phyloP scores from a whole-genome alignment of 495 filamentous ascomycete genomes.

The Amphirosellinia nigrospora region DNA sequence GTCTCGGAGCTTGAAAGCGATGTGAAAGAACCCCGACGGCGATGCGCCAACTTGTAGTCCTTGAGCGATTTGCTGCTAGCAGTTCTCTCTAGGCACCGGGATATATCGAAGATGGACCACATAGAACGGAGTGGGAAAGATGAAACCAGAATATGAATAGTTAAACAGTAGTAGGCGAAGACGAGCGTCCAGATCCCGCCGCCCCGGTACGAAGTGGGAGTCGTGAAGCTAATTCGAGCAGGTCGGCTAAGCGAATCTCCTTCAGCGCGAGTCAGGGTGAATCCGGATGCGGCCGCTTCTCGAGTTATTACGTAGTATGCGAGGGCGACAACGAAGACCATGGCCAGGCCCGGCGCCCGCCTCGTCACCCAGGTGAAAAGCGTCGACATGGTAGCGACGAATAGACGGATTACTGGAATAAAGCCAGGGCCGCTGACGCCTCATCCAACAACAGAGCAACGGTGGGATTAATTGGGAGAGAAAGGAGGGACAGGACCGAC shows the following conservation, averaged over 20 bases:
- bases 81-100: conserved; percentile 45
- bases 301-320: conserved; percentile 55
- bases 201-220: conserved; percentile 29
- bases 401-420: conserved; percentile 28
- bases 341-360: conserved; percentile 55
- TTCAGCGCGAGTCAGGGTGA: conserved; percentile 54
- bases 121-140: conserved; percentile 59
- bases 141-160: conserved; percentile 60
- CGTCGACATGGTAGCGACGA: conserved; percentile 44
- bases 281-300: conserved; percentile 48
- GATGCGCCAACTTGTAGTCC: conserved; percentile 51
- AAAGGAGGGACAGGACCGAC: conserved; percentile 31
- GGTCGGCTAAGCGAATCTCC: conserved; percentile 51
- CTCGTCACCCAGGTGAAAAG: conserved; percentile 56
- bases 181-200: conserved; percentile 46
- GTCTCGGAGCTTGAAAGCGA: conserved; percentile 59
- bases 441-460: conserved; percentile 24
- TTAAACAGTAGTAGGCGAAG: conserved; percentile 59
- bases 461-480: conserved; percentile 26
- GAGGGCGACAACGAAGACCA: conserved; percentile 51
- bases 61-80: conserved; percentile 47
- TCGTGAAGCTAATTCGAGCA: conserved; percentile 35
- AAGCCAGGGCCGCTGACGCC: conserved; percentile 3
- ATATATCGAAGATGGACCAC: conserved; percentile 59
- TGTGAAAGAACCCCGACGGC: conserved; percentile 55